Conservation (phyloP, 495 filamentous ascomycete genomes). For the Cercophora sp. region DNA sequence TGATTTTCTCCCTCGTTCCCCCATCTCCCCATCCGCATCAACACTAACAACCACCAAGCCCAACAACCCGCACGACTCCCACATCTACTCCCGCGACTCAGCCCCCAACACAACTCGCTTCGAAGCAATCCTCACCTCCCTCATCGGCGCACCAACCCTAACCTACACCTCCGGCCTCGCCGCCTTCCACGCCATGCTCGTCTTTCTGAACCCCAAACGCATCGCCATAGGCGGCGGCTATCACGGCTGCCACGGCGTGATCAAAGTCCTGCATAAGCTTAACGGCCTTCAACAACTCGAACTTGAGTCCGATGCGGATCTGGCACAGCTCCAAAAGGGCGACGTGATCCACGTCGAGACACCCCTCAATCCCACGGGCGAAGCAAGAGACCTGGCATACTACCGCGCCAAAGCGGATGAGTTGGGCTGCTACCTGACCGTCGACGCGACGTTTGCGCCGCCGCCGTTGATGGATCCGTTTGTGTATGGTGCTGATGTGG, state of each 20-base stretch:
- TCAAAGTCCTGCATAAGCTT: conserved; percentile 64
- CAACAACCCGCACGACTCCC: conserved; percentile 37
- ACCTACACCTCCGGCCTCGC: conserved; percentile 83
- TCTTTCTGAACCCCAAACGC: conserved; percentile 70
- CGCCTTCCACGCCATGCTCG: conserved; percentile 78
- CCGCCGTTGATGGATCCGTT: conserved; percentile 88
- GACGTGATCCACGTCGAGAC: conserved; percentile 92
- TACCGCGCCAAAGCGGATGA: conserved; percentile 70
- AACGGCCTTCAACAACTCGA: conserved; percentile 63
- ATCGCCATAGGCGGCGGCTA: conserved; percentile 81
- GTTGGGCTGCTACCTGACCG: conserved; percentile 68
- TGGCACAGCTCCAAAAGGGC: conserved; percentile 54
- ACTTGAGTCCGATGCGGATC: conserved; percentile 47
- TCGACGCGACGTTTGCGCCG: conserved; percentile 92
- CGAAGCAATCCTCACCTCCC: conserved; percentile 69
- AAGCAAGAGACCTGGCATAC: conserved; percentile 62
- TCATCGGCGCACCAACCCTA: conserved; percentile 64
- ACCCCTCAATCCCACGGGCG: conserved; percentile 83
- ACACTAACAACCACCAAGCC: conserved; percentile 26
- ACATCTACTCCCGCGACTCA: conserved; percentile 76
- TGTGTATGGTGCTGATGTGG: conserved; percentile 67
- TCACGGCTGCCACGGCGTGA: conserved; percentile 87
- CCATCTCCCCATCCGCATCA: not conserved
- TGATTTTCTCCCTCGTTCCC: conserved; percentile 22
- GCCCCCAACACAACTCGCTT: conserved; percentile 77